A percentile compares a stretch with the other conserved stretches of the same genome.
Evolutionary conservation across 495 filamentous ascomycete genomes (phyloP).

Genomic region (Penicillium odoratum): DNA sequence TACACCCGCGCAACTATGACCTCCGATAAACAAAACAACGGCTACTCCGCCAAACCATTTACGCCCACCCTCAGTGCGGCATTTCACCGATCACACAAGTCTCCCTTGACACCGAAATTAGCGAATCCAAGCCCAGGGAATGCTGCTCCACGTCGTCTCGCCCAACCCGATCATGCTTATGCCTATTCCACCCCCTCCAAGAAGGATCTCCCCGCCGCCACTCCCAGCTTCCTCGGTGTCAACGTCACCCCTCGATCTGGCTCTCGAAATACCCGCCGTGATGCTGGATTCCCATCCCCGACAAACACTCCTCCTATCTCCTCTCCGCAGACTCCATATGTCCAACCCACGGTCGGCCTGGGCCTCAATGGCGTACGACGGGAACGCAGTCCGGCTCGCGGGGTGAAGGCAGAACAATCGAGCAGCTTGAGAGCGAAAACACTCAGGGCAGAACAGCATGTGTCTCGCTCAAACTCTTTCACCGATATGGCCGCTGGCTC

Average conservation of each 20-base stretch:
- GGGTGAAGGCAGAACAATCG: conserved; percentile 32
- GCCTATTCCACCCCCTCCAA: conserved; percentile 33
- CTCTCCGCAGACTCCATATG: conserved; percentile 36
- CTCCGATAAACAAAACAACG: conserved; percentile 55
- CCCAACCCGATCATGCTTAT: conserved; percentile 30
- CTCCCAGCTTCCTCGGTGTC: conserved; percentile 56
- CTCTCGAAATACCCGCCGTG: conserved; percentile 63
- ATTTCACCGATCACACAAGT: conserved; percentile 40
- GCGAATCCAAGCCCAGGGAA: conserved; percentile 39
- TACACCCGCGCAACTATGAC: conserved; percentile 46
- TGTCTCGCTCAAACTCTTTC: conserved; percentile 34
- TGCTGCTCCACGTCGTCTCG: conserved; percentile 38
- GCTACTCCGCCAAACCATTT: conserved; percentile 47
- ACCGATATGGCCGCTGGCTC: conserved; percentile 32
- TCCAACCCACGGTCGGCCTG: conserved; percentile 30
- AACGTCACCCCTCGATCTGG: conserved; percentile 75
- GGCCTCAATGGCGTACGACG: conserved; percentile 31
- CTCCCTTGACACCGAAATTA: conserved; percentile 52
- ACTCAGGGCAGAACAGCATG: conserved; percentile 31
- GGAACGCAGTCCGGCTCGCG: conserved; percentile 43
- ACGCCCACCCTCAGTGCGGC: conserved; percentile 52
- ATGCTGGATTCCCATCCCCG: conserved; percentile 62
- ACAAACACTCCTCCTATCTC: conserved; percentile 49
- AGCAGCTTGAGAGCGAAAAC: conserved; percentile 39
- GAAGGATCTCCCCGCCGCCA: conserved; percentile 44